These are phyloP conservation scores for Onygenales sp. DNA, from an alignment of 2,329 filamentous ascomycete species.

Conservation along the genomic window DNA sequence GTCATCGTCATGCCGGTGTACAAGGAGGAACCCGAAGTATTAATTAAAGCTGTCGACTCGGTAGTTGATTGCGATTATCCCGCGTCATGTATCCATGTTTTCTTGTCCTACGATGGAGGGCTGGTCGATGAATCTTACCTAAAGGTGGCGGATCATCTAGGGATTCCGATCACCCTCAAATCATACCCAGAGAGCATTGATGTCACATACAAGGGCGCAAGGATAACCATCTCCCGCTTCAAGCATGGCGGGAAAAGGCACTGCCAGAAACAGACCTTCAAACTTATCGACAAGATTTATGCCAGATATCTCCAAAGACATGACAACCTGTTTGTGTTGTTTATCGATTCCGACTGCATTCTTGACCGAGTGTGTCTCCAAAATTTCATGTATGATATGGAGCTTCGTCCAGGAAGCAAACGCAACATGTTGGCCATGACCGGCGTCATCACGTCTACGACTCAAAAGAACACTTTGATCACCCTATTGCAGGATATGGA, in stretches of 20 bases:
- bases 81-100: conserved; percentile 82
- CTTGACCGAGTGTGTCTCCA: conserved; percentile 84
- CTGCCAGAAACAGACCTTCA: conserved; percentile 88
- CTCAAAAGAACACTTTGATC: conserved; percentile 76
- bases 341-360: conserved; percentile 96
- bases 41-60: conserved; percentile 80
- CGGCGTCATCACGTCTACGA: conserved; percentile 91
- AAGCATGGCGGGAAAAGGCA: conserved; percentile 87
- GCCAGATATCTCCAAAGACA: conserved; percentile 74
- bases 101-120: conserved; percentile 89
- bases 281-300: conserved; percentile 88
- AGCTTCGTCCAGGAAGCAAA: conserved; percentile 84
- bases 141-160: conserved; percentile 74
- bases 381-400: conserved; percentile 99
- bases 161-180: conserved; percentile 66
- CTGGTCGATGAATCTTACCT: conserved; percentile 82
- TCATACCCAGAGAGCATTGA: conserved; percentile 86
- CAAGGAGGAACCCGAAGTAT: conserved; percentile 75
- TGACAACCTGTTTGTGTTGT: conserved; percentile 89
- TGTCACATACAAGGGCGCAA: conserved; percentile 68
- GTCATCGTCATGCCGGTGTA: conserved; percentile 97
- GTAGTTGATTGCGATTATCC: conserved; percentile 93
- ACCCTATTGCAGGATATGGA: conserved; percentile 96
- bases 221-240: conserved; percentile 86
- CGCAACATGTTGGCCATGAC: conserved; percentile 96